Percentiles rank a stretch among this genome's conserved stretches.
Conservation (phyloP, 2,329 filamentous ascomycete genomes). For the Ciborinia camelliae region DNA sequence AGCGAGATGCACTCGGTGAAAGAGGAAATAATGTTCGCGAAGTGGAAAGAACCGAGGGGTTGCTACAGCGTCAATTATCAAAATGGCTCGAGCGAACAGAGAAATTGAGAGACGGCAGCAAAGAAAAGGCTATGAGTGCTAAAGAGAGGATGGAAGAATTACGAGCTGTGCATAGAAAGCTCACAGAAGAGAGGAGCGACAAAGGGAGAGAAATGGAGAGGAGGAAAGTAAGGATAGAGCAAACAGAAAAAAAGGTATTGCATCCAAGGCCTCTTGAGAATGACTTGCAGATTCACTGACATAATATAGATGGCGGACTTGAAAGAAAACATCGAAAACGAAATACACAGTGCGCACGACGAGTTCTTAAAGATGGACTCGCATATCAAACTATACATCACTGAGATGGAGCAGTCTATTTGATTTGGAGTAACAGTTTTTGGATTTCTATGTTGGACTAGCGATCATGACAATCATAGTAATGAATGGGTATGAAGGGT, state of each 20-base stretch:
- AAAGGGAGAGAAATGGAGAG: constrained; percentile 92
- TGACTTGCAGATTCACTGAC: constrained; percentile 4
- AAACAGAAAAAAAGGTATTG: constrained; percentile 94
- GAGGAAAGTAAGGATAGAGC: constrained; percentile 88
- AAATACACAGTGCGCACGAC: constrained; percentile 84
- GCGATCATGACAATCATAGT: constrained; percentile 16
- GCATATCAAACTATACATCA: constrained; percentile 96
- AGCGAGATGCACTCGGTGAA: constrained; percentile 83
- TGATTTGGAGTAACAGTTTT: constrained; percentile 23
- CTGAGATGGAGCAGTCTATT: constrained; percentile 90
- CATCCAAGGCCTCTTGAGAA: constrained; percentile 15
- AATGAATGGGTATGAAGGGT: constrained; percentile 18
- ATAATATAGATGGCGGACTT: constrained; percentile 81
- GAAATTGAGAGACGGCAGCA: constrained; percentile 74
- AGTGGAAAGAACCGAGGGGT: constrained; percentile 80
- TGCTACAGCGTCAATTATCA: constrained; percentile 77
- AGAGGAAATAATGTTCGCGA: constrained; percentile 86
- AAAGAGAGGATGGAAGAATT: constrained; percentile 90
- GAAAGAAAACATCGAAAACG: constrained; percentile 95
- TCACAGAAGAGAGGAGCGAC: constrained; percentile 80
- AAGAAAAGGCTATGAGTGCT: constrained; percentile 75
- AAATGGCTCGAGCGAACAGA: constrained; percentile 88
- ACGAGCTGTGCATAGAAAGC: constrained; percentile 69
- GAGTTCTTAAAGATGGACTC: constrained; percentile 98
- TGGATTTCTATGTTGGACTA: constrained; percentile 22